phyloP scores from a whole-genome alignment of 1,284 basidiomycete species.

The Sanguinoderma infundibulare region DNA sequence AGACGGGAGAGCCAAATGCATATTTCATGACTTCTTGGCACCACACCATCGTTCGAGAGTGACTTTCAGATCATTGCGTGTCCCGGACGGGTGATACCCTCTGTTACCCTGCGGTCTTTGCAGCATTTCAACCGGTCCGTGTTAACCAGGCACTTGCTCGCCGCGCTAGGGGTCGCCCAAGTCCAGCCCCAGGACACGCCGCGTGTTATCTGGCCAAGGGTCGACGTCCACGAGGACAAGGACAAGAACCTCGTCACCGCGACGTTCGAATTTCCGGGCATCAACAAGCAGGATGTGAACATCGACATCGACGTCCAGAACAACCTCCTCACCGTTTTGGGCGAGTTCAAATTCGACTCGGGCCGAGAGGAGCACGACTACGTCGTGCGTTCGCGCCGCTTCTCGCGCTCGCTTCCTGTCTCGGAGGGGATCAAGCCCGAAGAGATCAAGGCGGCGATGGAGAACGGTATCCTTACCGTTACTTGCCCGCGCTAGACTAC shows the following conservation, averaged over 20 bases:
- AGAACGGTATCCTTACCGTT: conserved; percentile 45
- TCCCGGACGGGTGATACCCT: too few relatives aligned
- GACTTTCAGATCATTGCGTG: too few relatives aligned
- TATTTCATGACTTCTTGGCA: too few relatives aligned
- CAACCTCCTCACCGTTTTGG: conserved; percentile 46
- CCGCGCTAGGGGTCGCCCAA: conserved; percentile 18
- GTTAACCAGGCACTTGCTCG: conserved; percentile 48
- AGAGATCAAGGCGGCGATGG: conserved; percentile 46
- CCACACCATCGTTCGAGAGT: too few relatives aligned
- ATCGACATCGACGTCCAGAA: conserved; percentile 49
- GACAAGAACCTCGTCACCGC: conserved; percentile 49
- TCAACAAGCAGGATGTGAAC: conserved; percentile 46
- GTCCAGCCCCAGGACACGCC: conserved; percentile 15
- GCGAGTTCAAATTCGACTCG: conserved; percentile 38
- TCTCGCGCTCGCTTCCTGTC: conserved; percentile 46
- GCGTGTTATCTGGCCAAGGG: conserved; percentile 18
- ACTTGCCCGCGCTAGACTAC: conserved; percentile 43
- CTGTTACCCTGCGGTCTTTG: too few relatives aligned
- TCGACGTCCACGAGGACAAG: conserved; percentile 51
- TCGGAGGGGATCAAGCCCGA: conserved; percentile 48
- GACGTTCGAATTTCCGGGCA: conserved; percentile 54
- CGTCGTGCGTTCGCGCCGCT: conserved; percentile 49
- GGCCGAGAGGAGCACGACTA: conserved; percentile 46
- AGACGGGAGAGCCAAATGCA: too few relatives aligned
- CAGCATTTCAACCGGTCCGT: too few relatives aligned